A percentile compares a stretch with the other conserved stretches of the same genome.
Evolutionary conservation across 78 protist species (phyloP).

Genomic region (Emiliania huxleyi): DNA sequence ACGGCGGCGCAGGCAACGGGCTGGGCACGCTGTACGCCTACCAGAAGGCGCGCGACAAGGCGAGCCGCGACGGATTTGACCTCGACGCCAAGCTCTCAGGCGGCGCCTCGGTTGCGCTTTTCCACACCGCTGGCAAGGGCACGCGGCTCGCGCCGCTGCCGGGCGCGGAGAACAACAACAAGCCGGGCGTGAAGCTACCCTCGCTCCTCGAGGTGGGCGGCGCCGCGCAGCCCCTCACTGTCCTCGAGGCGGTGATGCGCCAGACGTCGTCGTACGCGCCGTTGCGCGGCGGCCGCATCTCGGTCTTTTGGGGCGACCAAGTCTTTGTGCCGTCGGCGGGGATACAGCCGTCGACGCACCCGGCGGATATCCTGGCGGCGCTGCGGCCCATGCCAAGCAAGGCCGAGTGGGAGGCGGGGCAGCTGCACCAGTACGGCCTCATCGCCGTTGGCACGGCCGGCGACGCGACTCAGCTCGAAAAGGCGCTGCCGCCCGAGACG

Average conservation of each 20-base stretch:
- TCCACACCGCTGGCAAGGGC: constrained; percentile 63
- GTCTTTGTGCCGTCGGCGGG: constrained; percentile 54
- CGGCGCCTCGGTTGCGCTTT: constrained; percentile 38
- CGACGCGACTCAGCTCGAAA: constrained; percentile 45
- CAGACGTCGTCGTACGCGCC: constrained; percentile 43
- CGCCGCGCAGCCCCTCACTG: constrained; percentile 18
- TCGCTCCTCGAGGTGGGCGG: not conserved
- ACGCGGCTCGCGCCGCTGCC: constrained; percentile 68
- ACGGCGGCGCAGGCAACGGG: constrained; percentile 69
- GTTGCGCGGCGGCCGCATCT: constrained; percentile 31
- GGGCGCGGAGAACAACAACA: constrained; percentile 66
- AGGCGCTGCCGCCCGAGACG: no score
- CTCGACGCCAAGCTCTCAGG: not conserved
- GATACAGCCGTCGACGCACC: not conserved
- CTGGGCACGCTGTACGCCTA: constrained; percentile 61
- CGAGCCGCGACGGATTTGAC: not conserved
- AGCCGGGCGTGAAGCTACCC: constrained; percentile 64
- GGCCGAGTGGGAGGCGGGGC: constrained; percentile 29
- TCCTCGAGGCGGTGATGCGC: constrained; percentile 53
- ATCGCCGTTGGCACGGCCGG: constrained; percentile 14
- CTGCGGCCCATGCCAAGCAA: constrained; percentile 48
- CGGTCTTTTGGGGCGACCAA: constrained; percentile 68
- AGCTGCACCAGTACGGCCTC: constrained; percentile 45
- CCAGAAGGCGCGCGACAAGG: constrained; percentile 36
- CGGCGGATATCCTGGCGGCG: constrained; percentile 54